Evolutionary conservation across 495 filamentous ascomycete genomes (phyloP).

Genomic region (Trichocladium uniseriatum): DNA sequence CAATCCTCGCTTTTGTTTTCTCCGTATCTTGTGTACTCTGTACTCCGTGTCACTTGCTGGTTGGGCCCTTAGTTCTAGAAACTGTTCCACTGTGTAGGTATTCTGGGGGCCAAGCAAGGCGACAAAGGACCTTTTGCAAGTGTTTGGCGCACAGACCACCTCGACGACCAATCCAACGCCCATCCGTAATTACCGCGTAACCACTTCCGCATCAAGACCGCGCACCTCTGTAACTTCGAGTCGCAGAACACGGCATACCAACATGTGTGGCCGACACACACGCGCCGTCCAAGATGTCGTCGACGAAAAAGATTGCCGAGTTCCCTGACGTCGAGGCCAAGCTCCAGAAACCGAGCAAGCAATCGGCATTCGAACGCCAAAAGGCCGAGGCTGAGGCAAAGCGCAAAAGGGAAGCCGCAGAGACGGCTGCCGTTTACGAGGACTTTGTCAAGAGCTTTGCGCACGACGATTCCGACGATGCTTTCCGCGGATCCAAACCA

Average conservation of each 20-base stretch:
- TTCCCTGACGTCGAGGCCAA: slow-evolving; percentile 82
- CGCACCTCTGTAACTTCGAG: neutral
- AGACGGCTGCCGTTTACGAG: slow-evolving; percentile 82
- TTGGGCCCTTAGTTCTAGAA: too few relatives aligned
- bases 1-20: too few relatives aligned
- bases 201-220: too few relatives aligned
- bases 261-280: slow-evolving; percentile 12
- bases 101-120: too few relatives aligned
- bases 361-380: slow-evolving; percentile 85
- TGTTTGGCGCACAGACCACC: neutral
- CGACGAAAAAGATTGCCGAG: slow-evolving; percentile 37
- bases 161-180: too few relatives aligned
- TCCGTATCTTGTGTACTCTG: too few relatives aligned
- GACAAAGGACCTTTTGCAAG: too few relatives aligned
- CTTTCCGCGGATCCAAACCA: slow-evolving; percentile 3
- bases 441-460: slow-evolving; percentile 89
- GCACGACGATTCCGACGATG: slow-evolving; percentile 47
- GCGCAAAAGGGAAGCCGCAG: slow-evolving; percentile 72
- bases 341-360: slow-evolving; percentile 72
- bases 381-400: slow-evolving; percentile 93
- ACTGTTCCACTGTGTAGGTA: too few relatives aligned
- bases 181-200: too few relatives aligned
- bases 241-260: neutral
- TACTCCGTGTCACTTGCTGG: too few relatives aligned
- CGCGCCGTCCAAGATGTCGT: slow-evolving; percentile 28